Evolutionary conservation across 345 rosid genomes (phyloP), one percentile per base, ranked within the genome.

Genomic region (Salix exigua): DNA sequence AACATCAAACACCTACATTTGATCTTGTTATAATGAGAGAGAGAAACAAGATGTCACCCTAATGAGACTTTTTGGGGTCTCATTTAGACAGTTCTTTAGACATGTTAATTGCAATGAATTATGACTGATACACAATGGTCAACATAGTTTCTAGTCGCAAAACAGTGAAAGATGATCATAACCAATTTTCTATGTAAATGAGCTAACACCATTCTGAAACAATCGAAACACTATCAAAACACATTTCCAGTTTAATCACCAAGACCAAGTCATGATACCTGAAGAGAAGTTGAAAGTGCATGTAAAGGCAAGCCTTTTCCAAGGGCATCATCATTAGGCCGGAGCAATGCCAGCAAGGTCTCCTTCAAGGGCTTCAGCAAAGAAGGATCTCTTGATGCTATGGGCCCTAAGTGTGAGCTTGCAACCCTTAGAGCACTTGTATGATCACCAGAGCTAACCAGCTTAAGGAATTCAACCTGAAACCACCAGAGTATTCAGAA

Each of bases 391-490:
- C 77, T 87, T 61, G 91, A 85, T 42, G 98, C 99, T 73, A 95
- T 84, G 60, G 99, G 97, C 80, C 99, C 97, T 82, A 95, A 88
- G 83, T 93, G 90, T 72, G 90, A 83, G 84, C 92, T 79, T 5
- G 99, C 99, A n/a, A 95, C 89, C 84, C 77, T 87, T 67, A 95
- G 82, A 69, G 99, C 99, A 82, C 88, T 82, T 74, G 88, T 75
- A 75, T 91, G 91, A 89, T 93, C 96, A 71, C 92, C 97, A 12
- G 84, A 82, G 82, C 83, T 81, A 61, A 88, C 96, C 74, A 95
- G 82, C 82, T 93, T 93, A 12, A 95, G 87, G 81, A 95, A 95
- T 85, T 95, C 97, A 82, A 89, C 92, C 97, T 95, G 85, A 72
- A 74, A 78, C 40, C 81, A 60, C 33, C n/a, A 67, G 74, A 71